These are phyloP conservation scores for Penicillium corylophilum DNA, from an alignment of 2,329 filamentous ascomycete species.

Conservation along the genomic window DNA sequence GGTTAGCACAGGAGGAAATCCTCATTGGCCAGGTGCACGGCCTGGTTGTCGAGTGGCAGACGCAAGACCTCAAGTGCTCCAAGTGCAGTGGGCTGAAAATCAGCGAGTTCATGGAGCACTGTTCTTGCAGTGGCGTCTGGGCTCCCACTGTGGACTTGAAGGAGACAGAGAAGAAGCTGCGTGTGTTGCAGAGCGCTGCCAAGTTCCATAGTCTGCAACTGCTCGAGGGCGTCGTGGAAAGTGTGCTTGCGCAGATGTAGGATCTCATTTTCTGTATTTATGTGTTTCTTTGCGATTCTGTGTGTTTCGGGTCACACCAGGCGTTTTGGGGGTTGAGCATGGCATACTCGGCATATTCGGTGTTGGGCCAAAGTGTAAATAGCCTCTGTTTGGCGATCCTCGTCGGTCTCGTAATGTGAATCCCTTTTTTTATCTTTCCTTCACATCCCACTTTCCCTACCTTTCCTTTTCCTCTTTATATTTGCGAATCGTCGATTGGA, in stretches of 20 bases:
- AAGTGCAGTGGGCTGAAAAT: conserved; percentile 66
- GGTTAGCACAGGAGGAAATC: conserved; percentile 78
- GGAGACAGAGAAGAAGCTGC: conserved; percentile 64
- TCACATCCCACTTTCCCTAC: not conserved
- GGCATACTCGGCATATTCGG: not conserved
- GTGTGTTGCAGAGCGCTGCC: conserved; percentile 72
- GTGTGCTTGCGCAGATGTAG: conserved; percentile 53
- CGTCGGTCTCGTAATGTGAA: conserved; percentile 12
- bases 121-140: conserved; percentile 88
- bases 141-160: conserved; percentile 65
- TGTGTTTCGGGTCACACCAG: conserved; percentile 2
- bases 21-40: conserved; percentile 75
- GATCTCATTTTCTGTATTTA: not conserved
- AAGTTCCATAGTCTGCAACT: conserved; percentile 78
- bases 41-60: conserved; percentile 74
- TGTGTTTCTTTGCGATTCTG: not conserved
- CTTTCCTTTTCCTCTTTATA: too few species aligned
- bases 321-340: not conserved
- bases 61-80: conserved; percentile 85
- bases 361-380: conserved; percentile 14
- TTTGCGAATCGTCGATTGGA: not conserved
- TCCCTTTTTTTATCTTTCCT: not conserved
- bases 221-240: conserved; percentile 71
- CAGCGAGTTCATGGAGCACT: conserved; percentile 97
- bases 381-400: conserved; percentile 12